These are phyloP conservation scores for Arctium minus DNA, from an alignment of 129 eudicot genomes.

Conservation along the genomic window DNA sequence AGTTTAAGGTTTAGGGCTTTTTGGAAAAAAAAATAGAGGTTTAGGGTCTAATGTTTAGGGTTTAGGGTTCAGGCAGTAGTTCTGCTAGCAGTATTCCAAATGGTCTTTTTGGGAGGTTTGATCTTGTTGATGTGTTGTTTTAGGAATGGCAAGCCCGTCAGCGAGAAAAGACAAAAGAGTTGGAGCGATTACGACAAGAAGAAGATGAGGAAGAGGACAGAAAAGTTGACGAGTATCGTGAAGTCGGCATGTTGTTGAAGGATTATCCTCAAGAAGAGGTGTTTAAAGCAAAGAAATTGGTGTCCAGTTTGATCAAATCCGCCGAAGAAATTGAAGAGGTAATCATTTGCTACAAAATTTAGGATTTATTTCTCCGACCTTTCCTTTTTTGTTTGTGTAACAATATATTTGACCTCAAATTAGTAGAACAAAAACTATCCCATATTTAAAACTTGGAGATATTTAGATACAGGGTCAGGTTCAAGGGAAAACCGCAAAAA, in stretches of 20 bases:
- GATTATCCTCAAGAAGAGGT: conserved; percentile 86
- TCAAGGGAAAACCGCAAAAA: too few species aligned
- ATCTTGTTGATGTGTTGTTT: background rate
- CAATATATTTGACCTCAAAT: background rate
- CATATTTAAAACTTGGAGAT: background rate
- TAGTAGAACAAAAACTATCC: background rate
- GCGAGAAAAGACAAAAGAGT: conserved; percentile 81
- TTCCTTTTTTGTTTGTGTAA: background rate
- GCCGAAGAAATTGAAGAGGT: conserved; percentile 99
- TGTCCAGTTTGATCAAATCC: conserved; percentile 74
- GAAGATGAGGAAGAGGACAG: conserved; percentile 93
- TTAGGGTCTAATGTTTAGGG: background rate
- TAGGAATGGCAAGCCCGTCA: conserved; percentile 98
- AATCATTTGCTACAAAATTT: conserved; percentile 1
- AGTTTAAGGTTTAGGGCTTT: background rate
- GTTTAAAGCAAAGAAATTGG: conserved; percentile 62
- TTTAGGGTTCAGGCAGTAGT: background rate
- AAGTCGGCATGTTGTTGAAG: conserved; percentile 60
- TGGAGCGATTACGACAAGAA: conserved; percentile 58
- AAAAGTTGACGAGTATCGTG: conserved; percentile 72
- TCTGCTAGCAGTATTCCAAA: background rate
- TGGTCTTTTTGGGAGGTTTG: background rate
- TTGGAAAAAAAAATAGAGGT: too few species aligned
- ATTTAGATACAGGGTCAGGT: background rate
- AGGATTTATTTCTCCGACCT: background rate